phyloP scores from a whole-genome alignment of 495 filamentous ascomycete species.

The Aspergillus cristatus region DNA sequence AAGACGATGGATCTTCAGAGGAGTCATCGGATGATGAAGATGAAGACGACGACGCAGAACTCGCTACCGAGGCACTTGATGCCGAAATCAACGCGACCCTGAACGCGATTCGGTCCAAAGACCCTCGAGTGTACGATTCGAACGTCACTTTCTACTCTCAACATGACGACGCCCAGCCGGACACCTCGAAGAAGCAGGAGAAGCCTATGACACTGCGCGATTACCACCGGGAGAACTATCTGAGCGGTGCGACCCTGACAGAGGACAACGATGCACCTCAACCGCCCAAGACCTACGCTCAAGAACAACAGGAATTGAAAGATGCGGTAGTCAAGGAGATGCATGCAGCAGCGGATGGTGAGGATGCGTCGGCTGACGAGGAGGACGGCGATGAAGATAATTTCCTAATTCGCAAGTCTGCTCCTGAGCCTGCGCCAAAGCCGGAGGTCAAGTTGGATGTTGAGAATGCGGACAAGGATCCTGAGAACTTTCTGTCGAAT shows the following conservation, averaged over 20 bases:
- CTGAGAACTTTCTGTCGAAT: constrained; percentile 80
- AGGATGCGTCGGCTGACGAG: constrained; percentile 32
- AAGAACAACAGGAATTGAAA: constrained; percentile 81
- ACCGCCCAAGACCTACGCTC: constrained; percentile 59
- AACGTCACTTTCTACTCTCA: constrained; percentile 64
- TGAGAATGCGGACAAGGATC: constrained; percentile 74
- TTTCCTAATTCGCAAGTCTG: constrained; percentile 57
- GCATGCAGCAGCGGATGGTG: constrained; percentile 48
- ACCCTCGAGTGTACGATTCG: constrained; percentile 82
- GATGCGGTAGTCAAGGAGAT: constrained; percentile 67
- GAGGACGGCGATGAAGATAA: constrained; percentile 60
- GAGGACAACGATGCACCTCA: constrained; percentile 33
- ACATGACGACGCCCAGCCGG: constrained; percentile 34
- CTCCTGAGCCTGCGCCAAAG: constrained; percentile 29
- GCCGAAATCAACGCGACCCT: constrained; percentile 78
- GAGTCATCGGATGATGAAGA: constrained; percentile 62
- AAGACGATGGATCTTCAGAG: constrained; percentile 40
- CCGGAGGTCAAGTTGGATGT: constrained; percentile 51
- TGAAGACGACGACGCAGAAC: constrained; percentile 76
- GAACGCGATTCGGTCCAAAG: constrained; percentile 76
- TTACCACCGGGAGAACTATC: constrained; percentile 80
- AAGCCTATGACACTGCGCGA: constrained; percentile 82
- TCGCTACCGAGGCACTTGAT: constrained; percentile 75
- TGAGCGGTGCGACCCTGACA: constrained; percentile 52
- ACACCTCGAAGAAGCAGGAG: constrained; percentile 46